Percentiles rank a stretch among this genome's conserved stretches.
Evolutionary conservation across 306 rosid species (phyloP).

Genomic region (Vachellia collinsii): DNA sequence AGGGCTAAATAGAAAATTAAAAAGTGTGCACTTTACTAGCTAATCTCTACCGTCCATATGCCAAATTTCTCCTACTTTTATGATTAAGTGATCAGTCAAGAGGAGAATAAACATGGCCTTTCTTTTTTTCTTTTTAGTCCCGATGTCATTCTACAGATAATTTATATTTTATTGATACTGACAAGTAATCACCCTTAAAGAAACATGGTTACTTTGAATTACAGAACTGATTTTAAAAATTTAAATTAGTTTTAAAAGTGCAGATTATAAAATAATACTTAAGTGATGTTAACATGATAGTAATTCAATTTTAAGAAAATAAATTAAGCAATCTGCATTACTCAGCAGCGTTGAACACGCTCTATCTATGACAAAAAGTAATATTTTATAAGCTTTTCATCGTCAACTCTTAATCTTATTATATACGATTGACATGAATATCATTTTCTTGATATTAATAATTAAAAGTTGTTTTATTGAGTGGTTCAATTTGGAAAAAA

Average conservation of each 20-base stretch:
- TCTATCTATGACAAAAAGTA: neutral
- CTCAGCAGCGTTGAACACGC: no score
- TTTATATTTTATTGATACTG: no score
- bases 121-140: no score
- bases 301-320: no score
- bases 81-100: neutral
- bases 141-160: no score
- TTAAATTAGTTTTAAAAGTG: no score
- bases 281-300: no score
- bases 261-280: no score
- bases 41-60: neutral
- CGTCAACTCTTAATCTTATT: constrained; percentile 38
- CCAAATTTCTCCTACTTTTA: neutral
- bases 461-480: neutral
- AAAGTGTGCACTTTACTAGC: neutral
- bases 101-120: neutral
- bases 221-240: no score
- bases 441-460: neutral
- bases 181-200: no score
- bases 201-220: no score
- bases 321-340: no score
- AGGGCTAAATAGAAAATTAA: neutral
- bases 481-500: constrained; percentile 31
- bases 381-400: constrained; percentile 9
- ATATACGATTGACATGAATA: neutral